phyloP scores from a whole-genome alignment of 2,329 filamentous ascomycete species.

The Verticillium isaacii region DNA sequence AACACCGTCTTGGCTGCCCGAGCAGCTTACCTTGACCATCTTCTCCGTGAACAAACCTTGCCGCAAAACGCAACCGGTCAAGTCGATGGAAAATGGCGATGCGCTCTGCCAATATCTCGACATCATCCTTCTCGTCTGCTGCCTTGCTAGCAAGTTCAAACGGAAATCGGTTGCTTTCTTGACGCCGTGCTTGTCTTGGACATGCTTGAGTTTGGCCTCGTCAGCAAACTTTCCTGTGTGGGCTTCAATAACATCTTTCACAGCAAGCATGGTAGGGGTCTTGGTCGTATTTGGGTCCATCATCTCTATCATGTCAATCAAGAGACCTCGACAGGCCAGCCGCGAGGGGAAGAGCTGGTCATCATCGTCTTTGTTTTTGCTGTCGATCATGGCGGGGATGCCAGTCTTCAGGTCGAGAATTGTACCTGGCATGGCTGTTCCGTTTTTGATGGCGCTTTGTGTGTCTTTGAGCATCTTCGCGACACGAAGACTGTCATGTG shows the following conservation, averaged over 20 bases:
- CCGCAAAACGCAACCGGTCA: conserved; percentile 35
- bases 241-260: conserved; percentile 5
- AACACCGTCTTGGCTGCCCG: too few species aligned
- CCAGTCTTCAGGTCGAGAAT: conserved; percentile 45
- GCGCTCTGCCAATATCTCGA: conserved; percentile 35
- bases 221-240: conserved; percentile 11
- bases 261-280: conserved; percentile 4
- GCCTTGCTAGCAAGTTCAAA: conserved; percentile 16
- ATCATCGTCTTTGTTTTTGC: neutral
- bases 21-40: conserved; percentile 11
- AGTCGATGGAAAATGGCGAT: conserved; percentile 30
- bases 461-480: conserved; percentile 55
- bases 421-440: conserved; percentile 54
- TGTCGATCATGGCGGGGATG: neutral
- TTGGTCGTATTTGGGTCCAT: neutral
- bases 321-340: conserved; percentile 7
- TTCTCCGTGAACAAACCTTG: conserved; percentile 34
- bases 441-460: conserved; percentile 31
- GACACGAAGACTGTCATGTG: conserved; percentile 51
- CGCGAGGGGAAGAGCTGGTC: conserved; percentile 10
- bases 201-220: conserved; percentile 3
- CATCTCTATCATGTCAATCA: conserved; percentile 4
- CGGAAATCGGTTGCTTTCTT: conserved; percentile 4
- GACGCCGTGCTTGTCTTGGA: conserved; percentile 4
- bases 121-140: conserved; percentile 33